Base-by-base conservation (phyloP, 2,329 filamentous ascomycete species). In the Dothistroma septosporum region DNA sequence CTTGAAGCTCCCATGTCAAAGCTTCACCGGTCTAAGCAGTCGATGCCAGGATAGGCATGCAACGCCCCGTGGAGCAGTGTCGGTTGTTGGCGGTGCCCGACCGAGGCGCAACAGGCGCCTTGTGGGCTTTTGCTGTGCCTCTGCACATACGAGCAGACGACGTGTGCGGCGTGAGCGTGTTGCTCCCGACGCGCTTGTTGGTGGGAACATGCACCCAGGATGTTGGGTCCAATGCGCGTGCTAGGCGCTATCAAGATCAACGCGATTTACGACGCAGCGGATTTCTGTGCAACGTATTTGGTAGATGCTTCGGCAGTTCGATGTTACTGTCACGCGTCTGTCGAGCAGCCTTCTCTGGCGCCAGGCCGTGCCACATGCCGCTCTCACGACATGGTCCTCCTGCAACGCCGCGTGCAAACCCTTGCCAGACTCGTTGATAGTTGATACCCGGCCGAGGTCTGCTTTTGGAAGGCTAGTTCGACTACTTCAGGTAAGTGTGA, bases 181-280 rank as follows among this genome's bases (percentile, higher is more conserved):
- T 33, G 53, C 35, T 41, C 44, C 19, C 53, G 21, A 44, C 3
- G 35, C 53, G 53, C 53, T 31, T 55, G 53, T 55, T 55, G 31
- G 53, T 46, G 37, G 53, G 2, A 28, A 46, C 37, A 14, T 12
- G 53, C n/a, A 32, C 12, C 53, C 53, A 47, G 53, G 16, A 21
- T 44, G 35, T 12, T 47, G 53, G 53, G 37, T 55, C 35, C 7
- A 24, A n/a, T 41, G 32, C 52, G 37, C 52, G 52, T 54, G 52
- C 52, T 54, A 54, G 31, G 12, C 52, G 52, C 52, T 37, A 24
- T 21, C 49, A 53, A 32, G 49, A 53, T 53, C 41, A 44, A 44
- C 37, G 7, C 12, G 37, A 44, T 44, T 19, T n/a, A 14, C n/a
- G 12, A 16, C 10, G n/a, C 21, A 55, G 53, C 53, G 37, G 32